Percentiles rank a stretch among this genome's conserved stretches.
Conservation (phyloP, 768 basidiomycete genomes). For the Tylopilus sp. region DNA sequence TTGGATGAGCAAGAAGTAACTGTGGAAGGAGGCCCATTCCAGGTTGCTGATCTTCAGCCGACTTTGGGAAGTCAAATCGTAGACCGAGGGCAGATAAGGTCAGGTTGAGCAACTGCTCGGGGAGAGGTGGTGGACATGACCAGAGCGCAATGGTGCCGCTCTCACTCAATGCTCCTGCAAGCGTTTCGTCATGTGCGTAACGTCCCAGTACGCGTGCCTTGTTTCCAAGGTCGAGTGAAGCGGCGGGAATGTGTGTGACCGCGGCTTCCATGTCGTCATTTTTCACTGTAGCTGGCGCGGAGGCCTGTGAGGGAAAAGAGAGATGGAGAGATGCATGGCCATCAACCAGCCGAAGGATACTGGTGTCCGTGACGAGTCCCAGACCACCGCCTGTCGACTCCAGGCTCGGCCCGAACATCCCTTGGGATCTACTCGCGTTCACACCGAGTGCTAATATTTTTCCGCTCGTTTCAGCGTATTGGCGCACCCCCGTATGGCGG, state of each 20-base stretch:
- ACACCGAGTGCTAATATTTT: slow-evolving; percentile 65
- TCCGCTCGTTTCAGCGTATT: slow-evolving; percentile 68
- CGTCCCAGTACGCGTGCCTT: slow-evolving; percentile 15
- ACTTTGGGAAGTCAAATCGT: slow-evolving; percentile 2
- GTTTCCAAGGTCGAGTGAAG: slow-evolving; percentile 18
- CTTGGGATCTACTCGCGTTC: slow-evolving; percentile 51
- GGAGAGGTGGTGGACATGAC: slow-evolving; percentile 29
- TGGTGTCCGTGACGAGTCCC: slow-evolving; percentile 30
- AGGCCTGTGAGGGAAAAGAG: slow-evolving; percentile 22
- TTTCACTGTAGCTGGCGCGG: slow-evolving; percentile 9
- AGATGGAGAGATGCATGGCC: slow-evolving; percentile 21
- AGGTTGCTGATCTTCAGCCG: not conserved
- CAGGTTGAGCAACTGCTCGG: slow-evolving; percentile 17
- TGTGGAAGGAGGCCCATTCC: slow-evolving; percentile 21
- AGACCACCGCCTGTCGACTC: slow-evolving; percentile 33
- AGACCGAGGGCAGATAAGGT: slow-evolving; percentile 29
- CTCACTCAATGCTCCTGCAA: slow-evolving; percentile 25
- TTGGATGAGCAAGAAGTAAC: slow-evolving; percentile 27
- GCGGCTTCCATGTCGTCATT: not conserved
- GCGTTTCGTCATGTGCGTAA: slow-evolving; percentile 14
- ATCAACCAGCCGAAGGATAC: slow-evolving; percentile 26
- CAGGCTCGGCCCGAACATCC: slow-evolving; percentile 38
- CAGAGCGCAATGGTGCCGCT: slow-evolving; percentile 26
- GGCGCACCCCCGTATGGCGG: slow-evolving; percentile 44
- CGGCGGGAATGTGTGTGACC: slow-evolving; percentile 10